phyloP scores from a whole-genome alignment of 306 rosid species.

The Acacia crassicarpa region DNA sequence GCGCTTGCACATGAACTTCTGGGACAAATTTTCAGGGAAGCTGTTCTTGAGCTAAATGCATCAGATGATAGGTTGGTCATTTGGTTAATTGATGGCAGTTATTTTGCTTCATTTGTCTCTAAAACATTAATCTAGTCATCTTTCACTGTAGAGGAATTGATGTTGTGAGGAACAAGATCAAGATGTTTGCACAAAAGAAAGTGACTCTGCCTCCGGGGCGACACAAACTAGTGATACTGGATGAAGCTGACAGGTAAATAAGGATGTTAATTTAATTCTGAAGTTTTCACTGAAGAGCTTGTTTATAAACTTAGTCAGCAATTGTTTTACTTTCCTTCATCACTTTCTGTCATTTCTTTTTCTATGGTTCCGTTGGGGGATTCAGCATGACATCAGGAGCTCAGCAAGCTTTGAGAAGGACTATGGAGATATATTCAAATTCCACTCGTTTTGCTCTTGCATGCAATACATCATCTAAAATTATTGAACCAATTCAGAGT shows the following conservation, averaged over 20 bases:
- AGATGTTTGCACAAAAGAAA: conserved; percentile 96
- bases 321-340: background rate
- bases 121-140: background rate
- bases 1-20: conserved; percentile 93
- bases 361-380: background rate
- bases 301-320: background rate
- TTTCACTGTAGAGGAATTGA: conserved; percentile 72
- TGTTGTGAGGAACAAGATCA: conserved; percentile 96
- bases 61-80: conserved; percentile 81
- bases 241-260: conserved; percentile 91
- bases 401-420: conserved; percentile 95
- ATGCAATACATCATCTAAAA: conserved; percentile 87
- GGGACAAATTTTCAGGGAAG: conserved; percentile 84
- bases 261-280: conserved; percentile 1
- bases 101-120: background rate
- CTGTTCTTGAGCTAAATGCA: conserved; percentile 89
- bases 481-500: conserved; percentile 97
- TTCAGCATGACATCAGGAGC: conserved; percentile 96
- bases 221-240: conserved; percentile 87
- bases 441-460: conserved; percentile 95
- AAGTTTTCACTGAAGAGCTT: background rate
- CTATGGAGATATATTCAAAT: conserved; percentile 94
- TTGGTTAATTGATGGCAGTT: background rate
- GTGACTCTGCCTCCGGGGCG: conserved; percentile 80
- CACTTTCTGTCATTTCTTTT: background rate